Conservation (phyloP, 306 rosid species). For the Trifolium dubium region DNA sequence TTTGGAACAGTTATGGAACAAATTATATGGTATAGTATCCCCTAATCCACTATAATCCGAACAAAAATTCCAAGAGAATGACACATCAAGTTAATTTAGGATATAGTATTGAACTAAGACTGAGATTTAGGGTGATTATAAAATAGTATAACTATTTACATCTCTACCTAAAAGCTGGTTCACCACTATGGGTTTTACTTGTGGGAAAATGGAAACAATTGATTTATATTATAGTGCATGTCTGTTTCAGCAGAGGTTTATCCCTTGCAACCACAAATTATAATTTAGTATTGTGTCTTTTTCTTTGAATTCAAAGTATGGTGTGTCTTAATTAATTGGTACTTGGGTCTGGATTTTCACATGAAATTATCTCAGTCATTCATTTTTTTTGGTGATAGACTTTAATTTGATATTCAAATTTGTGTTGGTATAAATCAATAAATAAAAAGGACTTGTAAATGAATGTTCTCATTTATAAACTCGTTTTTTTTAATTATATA, state of each 20-base stretch:
- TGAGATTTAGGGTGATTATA: conserved; percentile 43
- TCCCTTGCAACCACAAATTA: conserved; percentile 18
- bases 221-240: background rate
- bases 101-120: conserved; percentile 36
- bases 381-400: too few relatives aligned
- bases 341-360: too few relatives aligned
- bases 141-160: conserved; percentile 27
- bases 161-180: conserved; percentile 43
- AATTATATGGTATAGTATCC: conserved; percentile 44
- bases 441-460: too few relatives aligned
- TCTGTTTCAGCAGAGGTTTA: conserved; percentile 7
- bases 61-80: conserved; percentile 57
- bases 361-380: too few relatives aligned
- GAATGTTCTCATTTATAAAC: too few relatives aligned
- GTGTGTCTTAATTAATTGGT: background rate
- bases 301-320: background rate
- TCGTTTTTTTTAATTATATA: too few relatives aligned
- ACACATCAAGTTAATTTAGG: conserved; percentile 28
- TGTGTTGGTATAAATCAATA: too few relatives aligned
- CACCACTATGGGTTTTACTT: conserved; percentile 12
- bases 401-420: too few relatives aligned
- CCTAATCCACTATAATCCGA: conserved; percentile 58
- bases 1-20: conserved; percentile 37
- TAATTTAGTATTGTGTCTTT: background rate
- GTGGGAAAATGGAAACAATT: conserved; percentile 22